Base-by-base conservation (phyloP, 192 early-diverging fungal species). In the Thamnidium elegans region DNA sequence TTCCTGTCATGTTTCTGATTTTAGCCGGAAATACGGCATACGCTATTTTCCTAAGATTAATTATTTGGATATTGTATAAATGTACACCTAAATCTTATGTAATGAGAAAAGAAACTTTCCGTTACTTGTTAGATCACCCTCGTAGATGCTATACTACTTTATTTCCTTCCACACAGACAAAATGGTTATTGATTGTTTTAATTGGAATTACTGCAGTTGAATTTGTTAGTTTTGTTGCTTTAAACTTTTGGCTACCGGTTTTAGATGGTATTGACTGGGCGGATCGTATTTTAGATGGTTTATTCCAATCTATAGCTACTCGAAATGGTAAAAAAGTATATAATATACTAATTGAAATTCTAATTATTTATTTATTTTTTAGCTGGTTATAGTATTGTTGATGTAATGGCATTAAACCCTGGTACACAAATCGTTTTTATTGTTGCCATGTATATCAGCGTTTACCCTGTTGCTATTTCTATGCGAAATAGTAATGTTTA, bases 391-490 rank as follows among this genome's bases (percentile, higher is more conserved):
- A 63, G 58, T 58, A 59, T 69, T 3, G 31, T 74, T 15, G 36
- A 50, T 62, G 14, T 74, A 4, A 36, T 52, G 17, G 50, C 47
- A 10, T 17, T 74, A 7, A 69, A 69, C 23, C 72, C 72, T 20
- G 67, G 72, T 3, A 65, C 66, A 11, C 67, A 65, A 13, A 31
- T 74, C 26, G 45, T 69, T 1, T 74, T 66, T 56, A 61, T 74
- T 66, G 63, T 74, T 15, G 72, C 72, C 17, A 74, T 74, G 72
- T 74, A 74, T 45, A 74, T 74, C 2, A 62, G 63, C 34, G 72
- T 74, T 0, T 74, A 74, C 43, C 72, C 72, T 26, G 72, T 74
- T 1, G 63, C 72, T 0, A 74, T 74, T 34, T 74, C 72, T 17
- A 74, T 74, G 72, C 48, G 72, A 23, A 60, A 69, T 31, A 74